Base-by-base conservation (phyloP, 306 rosid species). In the Vigna unguiculata region DNA sequence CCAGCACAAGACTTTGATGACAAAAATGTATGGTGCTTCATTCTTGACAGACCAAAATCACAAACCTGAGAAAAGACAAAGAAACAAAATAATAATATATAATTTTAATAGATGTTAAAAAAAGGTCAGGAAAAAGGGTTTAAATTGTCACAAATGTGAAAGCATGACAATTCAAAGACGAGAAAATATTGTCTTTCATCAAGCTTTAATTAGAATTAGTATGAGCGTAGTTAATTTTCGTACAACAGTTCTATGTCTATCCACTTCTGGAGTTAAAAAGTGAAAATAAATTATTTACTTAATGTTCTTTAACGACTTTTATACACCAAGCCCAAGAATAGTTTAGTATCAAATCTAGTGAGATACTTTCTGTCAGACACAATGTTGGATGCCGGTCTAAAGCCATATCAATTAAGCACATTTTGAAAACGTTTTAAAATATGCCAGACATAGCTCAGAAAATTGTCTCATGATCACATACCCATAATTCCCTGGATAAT, bases 1-100 rank as follows among this genome's bases (percentile, higher is more conserved):
- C 99, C 99, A 78, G 99, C 99, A 75, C 98, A 92, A 24, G 99
- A 96, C 80, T 96, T 93, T 1, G 99, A 96, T 58, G 99, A 96
- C 53, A 96, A 90, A 86, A 77, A 96, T 7, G 99, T 96, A 80
- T 93, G 90, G 87, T 92, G 93, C 92, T 96, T 96, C 38, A 84
- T 82, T 58, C 99, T 93, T 11, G 99, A 96, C 89, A 96, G 89
- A 71, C 99, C 99, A 81, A 96, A 96, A 88, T 96, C 99, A 87
- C 91, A 88, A 48, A 96, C 99, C 99, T 96, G 86, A 74, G 69
- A 55, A 68, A 17, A 57, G 51, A 65, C 9, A 78, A 82, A 80
- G 74, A 77, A 28, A 47, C 58, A 80, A 21, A 75, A 62, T 48
- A 49, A 61, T 48, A 62, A 21, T 47, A 15, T 9, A 68, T 40